A percentile compares a stretch with the other conserved stretches of the same genome.
Evolutionary conservation across 129 eudicot genomes (phyloP).

Genomic region (Helichrysum umbraculigerum): DNA sequence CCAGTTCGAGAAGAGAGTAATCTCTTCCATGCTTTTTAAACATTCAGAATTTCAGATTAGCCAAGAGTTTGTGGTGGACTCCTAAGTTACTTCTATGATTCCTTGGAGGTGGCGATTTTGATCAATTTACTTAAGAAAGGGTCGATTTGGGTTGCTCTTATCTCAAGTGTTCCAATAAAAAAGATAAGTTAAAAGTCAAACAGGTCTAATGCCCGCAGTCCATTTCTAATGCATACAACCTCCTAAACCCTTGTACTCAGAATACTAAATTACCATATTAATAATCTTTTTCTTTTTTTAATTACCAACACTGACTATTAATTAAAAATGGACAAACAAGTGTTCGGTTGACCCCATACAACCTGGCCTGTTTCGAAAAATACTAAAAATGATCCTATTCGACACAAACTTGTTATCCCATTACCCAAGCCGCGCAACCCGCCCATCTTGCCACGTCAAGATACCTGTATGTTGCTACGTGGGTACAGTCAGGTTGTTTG

Average conservation of each 20-base stretch:
- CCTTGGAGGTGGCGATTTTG: not conserved
- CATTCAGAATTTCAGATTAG: not conserved
- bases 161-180: not conserved
- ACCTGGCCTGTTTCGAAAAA: no score
- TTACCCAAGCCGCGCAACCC: not conserved
- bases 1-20: not conserved
- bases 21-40: not conserved
- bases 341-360: no score
- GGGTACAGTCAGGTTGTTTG: conserved; percentile 5
- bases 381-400: no score
- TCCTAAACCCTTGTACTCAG: not conserved
- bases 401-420: not conserved
- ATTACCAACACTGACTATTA: no score
- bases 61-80: not conserved
- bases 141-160: not conserved
- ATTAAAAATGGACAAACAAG: no score
- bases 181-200: not conserved
- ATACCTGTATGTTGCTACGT: not conserved
- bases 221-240: not conserved
- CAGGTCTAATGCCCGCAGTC: not conserved
- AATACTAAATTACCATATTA: no score
- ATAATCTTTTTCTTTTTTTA: no score
- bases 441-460: not conserved
- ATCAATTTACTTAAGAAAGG: not conserved
- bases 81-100: not conserved